Evolutionary conservation across 75 land plant genomes (phyloP).

Genomic region (Chamaecyparis obtusa): DNA sequence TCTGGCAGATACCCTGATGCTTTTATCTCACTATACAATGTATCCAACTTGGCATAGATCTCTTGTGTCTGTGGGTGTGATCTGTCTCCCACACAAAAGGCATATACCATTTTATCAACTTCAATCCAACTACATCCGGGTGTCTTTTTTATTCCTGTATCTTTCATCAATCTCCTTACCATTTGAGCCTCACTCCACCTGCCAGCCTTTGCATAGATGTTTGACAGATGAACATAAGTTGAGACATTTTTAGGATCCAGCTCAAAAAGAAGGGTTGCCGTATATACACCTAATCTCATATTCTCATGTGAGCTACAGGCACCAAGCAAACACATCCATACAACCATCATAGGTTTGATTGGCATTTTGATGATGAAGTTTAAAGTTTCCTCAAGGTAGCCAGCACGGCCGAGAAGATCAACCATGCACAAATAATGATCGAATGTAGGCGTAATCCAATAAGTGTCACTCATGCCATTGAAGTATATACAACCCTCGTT

Average conservation of each 20-base stretch:
- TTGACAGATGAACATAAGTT: slow-evolving; percentile 14
- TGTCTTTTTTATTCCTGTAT: slow-evolving; percentile 9
- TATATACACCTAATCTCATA: background rate
- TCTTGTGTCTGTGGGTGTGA: slow-evolving; percentile 7
- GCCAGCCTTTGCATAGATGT: slow-evolving; percentile 24
- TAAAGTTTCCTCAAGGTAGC: slow-evolving; percentile 24
- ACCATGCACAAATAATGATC: slow-evolving; percentile 37
- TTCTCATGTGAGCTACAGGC: background rate
- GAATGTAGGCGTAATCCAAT: background rate
- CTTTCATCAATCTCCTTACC: slow-evolving; percentile 18
- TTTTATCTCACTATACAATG: slow-evolving; percentile 5
- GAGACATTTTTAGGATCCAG: background rate
- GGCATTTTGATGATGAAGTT: slow-evolving; percentile 28
- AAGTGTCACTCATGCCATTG: background rate
- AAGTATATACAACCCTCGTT: slow-evolving; percentile 10
- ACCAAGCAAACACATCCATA: slow-evolving; percentile 7
- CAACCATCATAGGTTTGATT: background rate
- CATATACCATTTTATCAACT: slow-evolving; percentile 14
- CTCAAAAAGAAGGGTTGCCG: background rate
- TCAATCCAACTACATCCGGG: slow-evolving; percentile 25
- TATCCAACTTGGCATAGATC: slow-evolving; percentile 16
- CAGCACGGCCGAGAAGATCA: slow-evolving; percentile 26
- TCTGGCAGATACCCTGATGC: slow-evolving; percentile 9
- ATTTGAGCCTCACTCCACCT: slow-evolving; percentile 19
- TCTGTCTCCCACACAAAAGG: slow-evolving; percentile 4